Base-by-base conservation (phyloP, 2,329 filamentous ascomycete genomes). In the Hypoxylon sp. region DNA sequence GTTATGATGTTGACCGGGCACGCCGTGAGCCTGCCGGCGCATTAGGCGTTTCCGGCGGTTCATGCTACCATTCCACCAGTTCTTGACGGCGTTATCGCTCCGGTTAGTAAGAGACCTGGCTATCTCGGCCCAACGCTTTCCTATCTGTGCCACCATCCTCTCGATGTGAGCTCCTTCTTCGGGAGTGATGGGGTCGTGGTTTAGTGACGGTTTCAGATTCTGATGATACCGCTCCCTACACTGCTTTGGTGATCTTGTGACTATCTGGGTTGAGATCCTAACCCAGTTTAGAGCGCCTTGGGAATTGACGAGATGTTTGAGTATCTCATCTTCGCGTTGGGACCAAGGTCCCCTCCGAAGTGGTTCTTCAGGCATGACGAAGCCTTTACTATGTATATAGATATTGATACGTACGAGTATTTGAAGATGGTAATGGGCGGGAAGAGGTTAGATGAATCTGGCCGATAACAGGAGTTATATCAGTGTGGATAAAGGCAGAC, bases 11-110 rank as follows among this genome's bases (percentile, higher is more conserved):
- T 32, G 53, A 63, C 74, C 73, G 67, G 70, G 75, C 55, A 28
- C 79, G 76, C 73, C 80, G 74, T 58, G 78, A 73, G 61, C 70
- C 41, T 74, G 74, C 70, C 77, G 82, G 70, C 82, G 79, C 68
- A 82, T 77, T 57, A 83, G 79, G 71, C 89, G 83, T 75, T 84
- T 86, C 75, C 91, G 86, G 75, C 94, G 89, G 82, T 97, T 97
- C 86, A 94, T 92, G 78, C 91, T 93, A 53, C 94, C 94, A 78
- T 97, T 97, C 93, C 93, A 97, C 93, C 94, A 98, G 80, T 98
- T 98, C 87, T 98, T 98, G 70, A 98, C 93, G 28, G 93, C 92
- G 76, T 98, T 98, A 83, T 98, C 94, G 79, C 94, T 97, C 76
- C 94, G 91, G 71, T 93, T 93, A 60, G 91, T 87, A 19, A 98